Evolutionary conservation across 2,329 filamentous ascomycete genomes (phyloP), one percentile per base, ranked within the genome.

Genomic region (Trichophaea hybrida): DNA sequence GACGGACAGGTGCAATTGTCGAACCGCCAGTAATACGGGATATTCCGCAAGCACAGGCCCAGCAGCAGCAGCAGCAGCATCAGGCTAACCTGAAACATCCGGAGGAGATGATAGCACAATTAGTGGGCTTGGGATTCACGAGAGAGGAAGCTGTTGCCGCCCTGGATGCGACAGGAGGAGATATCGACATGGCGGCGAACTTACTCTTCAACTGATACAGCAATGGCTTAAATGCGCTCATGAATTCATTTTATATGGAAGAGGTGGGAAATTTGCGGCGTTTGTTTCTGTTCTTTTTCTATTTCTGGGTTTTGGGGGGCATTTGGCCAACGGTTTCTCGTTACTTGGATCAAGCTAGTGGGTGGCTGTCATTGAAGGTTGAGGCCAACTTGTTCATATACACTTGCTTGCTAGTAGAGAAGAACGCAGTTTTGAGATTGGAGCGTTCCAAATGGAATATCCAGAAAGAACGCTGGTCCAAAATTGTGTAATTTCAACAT

Each of bases 151-250:
- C 90, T 0, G 78, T 93, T 56, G 82, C 85, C 61, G 89, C 90
- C 1, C 75, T 98, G 55, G 81, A 89, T 68, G 87, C 88, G 34
- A 86, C 87, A 13, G 83, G 83, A 17, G 91, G 93, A 17, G 87
- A 97, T 69, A 81, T 96, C 6, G 88, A 97, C 63, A 81, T 84
- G 64, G 91, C 91, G n/a, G 90, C 89, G 51, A 83, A 85, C 53
- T 77, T 95, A 63, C 78, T 96, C 56, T 88, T 83, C 58, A 59
- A 65, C 32, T 65, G 43, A 60, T 58, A 15, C 38, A 43, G 38
- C 38, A 43, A 10, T 10, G 38, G 38, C 2, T 10, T 43, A 15
- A 15, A 43, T 15, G n/a, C n/a, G 38, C 38, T 43, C 38, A 43
- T 10, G 38, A 43, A 43, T 10, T 10, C 38, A 15, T 43, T 50